Evolutionary conservation across 1,284 basidiomycete species (phyloP).

Genomic region (Boletellus sp.): DNA sequence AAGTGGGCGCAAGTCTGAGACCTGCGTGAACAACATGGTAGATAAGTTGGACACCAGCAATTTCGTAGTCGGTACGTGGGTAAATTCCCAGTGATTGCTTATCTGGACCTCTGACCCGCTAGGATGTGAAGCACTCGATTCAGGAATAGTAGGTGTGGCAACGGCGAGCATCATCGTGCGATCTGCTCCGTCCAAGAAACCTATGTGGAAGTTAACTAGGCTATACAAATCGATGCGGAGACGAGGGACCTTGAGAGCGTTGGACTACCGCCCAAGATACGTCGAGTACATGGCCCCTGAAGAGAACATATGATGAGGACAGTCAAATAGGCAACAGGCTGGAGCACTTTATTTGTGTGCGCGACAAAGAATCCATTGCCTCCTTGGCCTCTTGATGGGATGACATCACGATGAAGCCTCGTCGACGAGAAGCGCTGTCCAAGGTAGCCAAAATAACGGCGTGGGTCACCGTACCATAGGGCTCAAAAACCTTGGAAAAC

Average conservation of each 20-base stretch:
- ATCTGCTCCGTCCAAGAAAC: slow-evolving; percentile 76
- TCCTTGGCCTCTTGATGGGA: slow-evolving; percentile 60
- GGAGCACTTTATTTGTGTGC: slow-evolving; percentile 57
- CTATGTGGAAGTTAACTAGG: slow-evolving; percentile 33
- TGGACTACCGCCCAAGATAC: slow-evolving; percentile 82
- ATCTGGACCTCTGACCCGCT: slow-evolving; percentile 8
- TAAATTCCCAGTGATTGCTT: slow-evolving; percentile 28
- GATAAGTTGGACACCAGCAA: slow-evolving; percentile 66
- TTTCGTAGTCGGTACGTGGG: slow-evolving; percentile 43
- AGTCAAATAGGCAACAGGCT: not conserved
- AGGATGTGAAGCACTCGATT: slow-evolving; percentile 25
- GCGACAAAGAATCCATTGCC: slow-evolving; percentile 62
- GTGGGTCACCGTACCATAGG: slow-evolving; percentile 62
- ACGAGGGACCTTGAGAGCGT: slow-evolving; percentile 60
- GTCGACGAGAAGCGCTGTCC: slow-evolving; percentile 73
- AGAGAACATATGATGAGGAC: slow-evolving; percentile 4
- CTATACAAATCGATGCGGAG: not conserved
- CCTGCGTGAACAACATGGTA: slow-evolving; percentile 59
- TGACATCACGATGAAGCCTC: slow-evolving; percentile 77
- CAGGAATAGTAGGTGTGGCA: slow-evolving; percentile 35
- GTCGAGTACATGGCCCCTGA: slow-evolving; percentile 65
- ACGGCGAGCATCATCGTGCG: slow-evolving; percentile 57
- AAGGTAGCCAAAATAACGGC: slow-evolving; percentile 76
- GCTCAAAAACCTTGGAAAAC: slow-evolving; percentile 57
- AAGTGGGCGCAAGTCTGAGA: slow-evolving; percentile 64